Conservation (phyloP, 2,329 filamentous ascomycete species). For the Ophioceras dolichostomum region DNA sequence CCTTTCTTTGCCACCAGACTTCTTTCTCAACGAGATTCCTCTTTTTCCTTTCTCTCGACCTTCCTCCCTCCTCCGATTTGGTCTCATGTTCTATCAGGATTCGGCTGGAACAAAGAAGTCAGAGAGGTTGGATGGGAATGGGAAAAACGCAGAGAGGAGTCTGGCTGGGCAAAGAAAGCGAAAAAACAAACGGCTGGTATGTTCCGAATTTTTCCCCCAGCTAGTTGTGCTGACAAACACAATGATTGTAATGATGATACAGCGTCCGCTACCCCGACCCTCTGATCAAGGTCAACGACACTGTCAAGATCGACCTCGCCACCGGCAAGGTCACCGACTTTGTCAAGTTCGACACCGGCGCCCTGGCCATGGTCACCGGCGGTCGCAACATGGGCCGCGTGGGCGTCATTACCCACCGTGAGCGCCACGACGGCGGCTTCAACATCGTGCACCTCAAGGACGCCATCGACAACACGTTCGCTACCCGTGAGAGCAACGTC, state of each 20-base stretch:
- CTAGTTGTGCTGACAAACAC: constrained; percentile 29
- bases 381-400: constrained; percentile 99
- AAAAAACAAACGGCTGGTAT: constrained; percentile 8
- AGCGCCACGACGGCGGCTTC: constrained; percentile 99
- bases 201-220: constrained; percentile 9
- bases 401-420: constrained; percentile 99
- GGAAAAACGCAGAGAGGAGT: not conserved
- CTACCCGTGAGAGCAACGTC: constrained; percentile 98
- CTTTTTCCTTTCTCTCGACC: constrained; percentile 2
- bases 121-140: constrained; percentile 3
- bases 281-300: constrained; percentile 99
- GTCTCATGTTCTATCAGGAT: constrained; percentile 3
- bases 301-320: constrained; percentile 94
- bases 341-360: constrained; percentile 97
- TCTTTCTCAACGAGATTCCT: constrained; percentile 4
- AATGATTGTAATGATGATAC: too few relatives aligned
- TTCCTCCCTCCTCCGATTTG: too few relatives aligned
- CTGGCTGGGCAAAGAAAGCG: constrained; percentile 1
- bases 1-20: constrained; percentile 6
- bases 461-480: constrained; percentile 99
- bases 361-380: constrained; percentile 97
- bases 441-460: constrained; percentile 99
- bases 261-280: constrained; percentile 99
- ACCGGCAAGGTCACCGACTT: constrained; percentile 98
- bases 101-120: too few relatives aligned